Evolutionary conservation across 176 grass and related monocot genomes (phyloP).

Genomic region (Urochloa ruziziensis): DNA sequence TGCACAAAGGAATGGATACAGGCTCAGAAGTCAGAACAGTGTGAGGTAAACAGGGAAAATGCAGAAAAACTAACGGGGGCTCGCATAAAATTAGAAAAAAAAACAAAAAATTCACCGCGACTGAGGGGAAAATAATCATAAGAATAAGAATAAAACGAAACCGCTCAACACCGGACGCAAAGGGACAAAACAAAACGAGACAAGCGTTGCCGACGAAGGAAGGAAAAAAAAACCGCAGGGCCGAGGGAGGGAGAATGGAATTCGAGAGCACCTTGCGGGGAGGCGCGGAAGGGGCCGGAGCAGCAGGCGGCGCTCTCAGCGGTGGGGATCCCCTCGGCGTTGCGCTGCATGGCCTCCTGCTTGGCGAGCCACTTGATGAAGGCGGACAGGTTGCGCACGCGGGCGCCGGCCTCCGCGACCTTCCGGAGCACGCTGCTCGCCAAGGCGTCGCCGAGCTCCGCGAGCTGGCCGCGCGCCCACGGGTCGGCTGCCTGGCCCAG

Average conservation of each 20-base stretch:
- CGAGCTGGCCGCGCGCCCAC: slow-evolving; percentile 16
- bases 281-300: neutral
- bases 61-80: neutral
- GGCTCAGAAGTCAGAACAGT: neutral
- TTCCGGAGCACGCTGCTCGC: slow-evolving; percentile 12
- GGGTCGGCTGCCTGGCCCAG: neutral
- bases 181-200: neutral
- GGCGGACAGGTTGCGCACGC: slow-evolving; percentile 15
- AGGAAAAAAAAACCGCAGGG: too few species aligned
- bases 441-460: slow-evolving; percentile 1
- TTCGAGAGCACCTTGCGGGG: neutral
- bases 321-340: slow-evolving; percentile 20
- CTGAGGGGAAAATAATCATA: too few species aligned
- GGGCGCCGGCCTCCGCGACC: neutral
- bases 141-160: too few species aligned
- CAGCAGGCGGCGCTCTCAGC: slow-evolving; percentile 27
- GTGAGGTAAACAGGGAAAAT: neutral
- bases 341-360: slow-evolving; percentile 10
- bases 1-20: neutral
- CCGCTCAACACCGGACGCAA: too few species aligned
- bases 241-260: neutral
- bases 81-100: neutral
- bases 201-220: neutral
- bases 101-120: neutral
- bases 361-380: slow-evolving; percentile 9